phyloP scores from a whole-genome alignment of 805 yeast genomes.

The Candida schatavii region DNA sequence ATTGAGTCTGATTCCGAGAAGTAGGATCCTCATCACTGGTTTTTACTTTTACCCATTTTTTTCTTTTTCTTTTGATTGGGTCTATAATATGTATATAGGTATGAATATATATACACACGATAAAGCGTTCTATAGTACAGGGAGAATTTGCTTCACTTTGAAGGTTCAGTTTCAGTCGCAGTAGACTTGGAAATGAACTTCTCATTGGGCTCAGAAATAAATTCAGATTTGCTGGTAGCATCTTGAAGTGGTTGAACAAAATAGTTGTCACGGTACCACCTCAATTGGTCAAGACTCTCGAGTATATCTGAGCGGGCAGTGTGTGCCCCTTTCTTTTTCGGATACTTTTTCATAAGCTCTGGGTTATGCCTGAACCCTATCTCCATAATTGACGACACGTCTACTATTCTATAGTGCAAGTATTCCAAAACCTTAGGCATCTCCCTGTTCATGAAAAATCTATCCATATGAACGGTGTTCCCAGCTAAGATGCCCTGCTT shows the following conservation, averaged over 20 bases:
- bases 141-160: no score
- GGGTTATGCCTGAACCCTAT: constrained; percentile 77
- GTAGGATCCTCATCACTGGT: neutral
- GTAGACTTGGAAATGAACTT: no score
- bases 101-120: neutral
- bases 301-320: constrained; percentile 87
- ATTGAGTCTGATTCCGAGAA: constrained; percentile 25
- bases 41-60: neutral
- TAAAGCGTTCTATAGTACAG: no score
- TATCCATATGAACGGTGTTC: constrained; percentile 88
- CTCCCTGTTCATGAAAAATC: constrained; percentile 77
- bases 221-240: no score
- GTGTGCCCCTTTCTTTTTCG: constrained; percentile 67
- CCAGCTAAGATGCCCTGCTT: constrained; percentile 80
- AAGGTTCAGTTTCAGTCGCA: neutral
- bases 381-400: constrained; percentile 86
- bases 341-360: constrained; percentile 50
- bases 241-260: constrained; percentile 22
- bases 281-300: constrained; percentile 82
- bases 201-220: no score
- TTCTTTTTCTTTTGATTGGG: neutral
- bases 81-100: neutral
- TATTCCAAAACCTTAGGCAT: constrained; percentile 70
- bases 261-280: constrained; percentile 72
- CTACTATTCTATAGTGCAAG: constrained; percentile 75